Evolutionary conservation across 2,329 filamentous ascomycete species (phyloP), one percentile per base, ranked within the genome.

Genomic region (Aspergillus luchuensis): DNA sequence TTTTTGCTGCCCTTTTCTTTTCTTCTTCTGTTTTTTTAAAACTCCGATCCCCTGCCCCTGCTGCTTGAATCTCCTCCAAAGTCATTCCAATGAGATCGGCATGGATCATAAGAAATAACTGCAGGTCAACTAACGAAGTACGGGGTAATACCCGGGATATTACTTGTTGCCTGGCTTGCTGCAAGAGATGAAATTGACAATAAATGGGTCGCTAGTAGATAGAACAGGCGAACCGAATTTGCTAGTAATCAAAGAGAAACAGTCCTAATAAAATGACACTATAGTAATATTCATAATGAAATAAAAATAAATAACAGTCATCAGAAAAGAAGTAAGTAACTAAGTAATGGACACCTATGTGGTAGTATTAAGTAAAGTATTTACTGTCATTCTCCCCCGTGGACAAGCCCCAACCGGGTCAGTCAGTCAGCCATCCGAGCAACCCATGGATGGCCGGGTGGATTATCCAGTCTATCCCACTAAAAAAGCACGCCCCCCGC

Each of bases 31-130:
- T 7, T 17, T n/a, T 10, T 7, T 43, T 19, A 30, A n/a, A 28
- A 28, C 45, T 25, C 21, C 21, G 45, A 28, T 11, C n/a, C 15
- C 47, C 25, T 50, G 15, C 47, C 25, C 47, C 47, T 50, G 23
- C 25, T 50, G 47, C 23, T 30, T n/a, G 15, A 19, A 43, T 23
- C n/a, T 11, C n/a, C 47, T 52, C 28, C 10, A 30, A 13, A 36
- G 33, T 36, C 33, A 36, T 51, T 56, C 45, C 38, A 45, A 45
- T 39, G 30, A 30, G 57, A 56, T 59, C 57, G 57, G 52, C 57
- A 47, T 39, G 57, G 57, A 59, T 59, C 50, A 54, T 33, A 49
- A 13, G 11, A 36, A 36, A 15, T 13, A 36, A 30, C 41, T 59
- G 43, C 50, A 49, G 56, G 25, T 47, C 48, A 53, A 25, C 48